Evolutionary conservation across 768 basidiomycete genomes (phyloP).

Genomic region (Boletus subcaerulescens): DNA sequence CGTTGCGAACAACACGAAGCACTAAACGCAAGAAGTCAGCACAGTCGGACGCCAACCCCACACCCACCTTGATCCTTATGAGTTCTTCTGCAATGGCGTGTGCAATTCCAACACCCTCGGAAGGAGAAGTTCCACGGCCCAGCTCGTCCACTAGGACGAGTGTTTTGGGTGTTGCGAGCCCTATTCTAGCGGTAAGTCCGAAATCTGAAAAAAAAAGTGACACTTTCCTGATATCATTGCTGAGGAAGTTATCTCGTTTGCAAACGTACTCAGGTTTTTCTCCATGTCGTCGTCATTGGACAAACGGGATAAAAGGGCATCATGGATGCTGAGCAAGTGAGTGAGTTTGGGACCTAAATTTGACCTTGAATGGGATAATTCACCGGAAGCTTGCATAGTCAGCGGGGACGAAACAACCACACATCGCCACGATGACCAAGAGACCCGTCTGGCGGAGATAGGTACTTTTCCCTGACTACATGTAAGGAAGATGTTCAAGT

Average conservation of each 20-base stretch:
- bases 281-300: slow-evolving; percentile 95
- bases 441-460: slow-evolving; percentile 87
- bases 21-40: slow-evolving; percentile 38
- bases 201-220: background rate
- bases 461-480: slow-evolving; percentile 76
- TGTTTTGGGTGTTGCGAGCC: slow-evolving; percentile 64
- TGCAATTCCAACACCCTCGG: slow-evolving; percentile 78
- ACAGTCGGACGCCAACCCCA: background rate
- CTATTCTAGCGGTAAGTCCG: slow-evolving; percentile 32
- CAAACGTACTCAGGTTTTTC: slow-evolving; percentile 89
- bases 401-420: slow-evolving; percentile 89
- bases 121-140: slow-evolving; percentile 86
- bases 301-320: slow-evolving; percentile 78
- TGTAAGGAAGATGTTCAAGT: background rate
- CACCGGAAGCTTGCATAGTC: slow-evolving; percentile 89
- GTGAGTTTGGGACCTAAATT: background rate
- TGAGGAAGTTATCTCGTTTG: slow-evolving; percentile 88
- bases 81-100: slow-evolving; percentile 81
- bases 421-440: slow-evolving; percentile 82
- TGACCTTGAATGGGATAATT: background rate
- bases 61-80: slow-evolving; percentile 64
- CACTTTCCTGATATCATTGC: slow-evolving; percentile 82
- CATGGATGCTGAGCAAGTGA: slow-evolving; percentile 57
- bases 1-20: slow-evolving; percentile 91
- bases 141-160: slow-evolving; percentile 92